These are phyloP conservation scores for Myxozyma geophila DNA, from an alignment of 805 yeast genomes.

Conservation along the genomic window DNA sequence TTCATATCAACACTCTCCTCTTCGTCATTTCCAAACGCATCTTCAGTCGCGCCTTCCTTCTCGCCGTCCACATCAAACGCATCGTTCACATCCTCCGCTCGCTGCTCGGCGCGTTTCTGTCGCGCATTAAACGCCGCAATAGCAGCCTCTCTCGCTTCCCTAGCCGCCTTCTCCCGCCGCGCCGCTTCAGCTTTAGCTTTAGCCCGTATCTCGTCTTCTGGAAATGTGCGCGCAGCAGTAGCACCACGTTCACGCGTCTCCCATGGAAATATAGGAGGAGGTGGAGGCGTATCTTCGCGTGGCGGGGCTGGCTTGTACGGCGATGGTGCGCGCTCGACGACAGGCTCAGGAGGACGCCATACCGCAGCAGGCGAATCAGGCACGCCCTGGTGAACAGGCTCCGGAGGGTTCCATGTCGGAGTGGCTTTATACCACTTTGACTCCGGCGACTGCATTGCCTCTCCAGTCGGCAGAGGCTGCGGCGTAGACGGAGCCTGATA, in stretches of 20 bases:
- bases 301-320: conserved; percentile 4
- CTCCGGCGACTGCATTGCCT: conserved; percentile 5
- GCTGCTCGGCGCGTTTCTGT: not conserved
- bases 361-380: conserved; percentile 13
- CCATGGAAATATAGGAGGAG: conserved; percentile 37
- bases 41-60: conserved; percentile 8
- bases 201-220: conserved; percentile 21
- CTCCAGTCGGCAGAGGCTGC: not conserved
- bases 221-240: conserved; percentile 28
- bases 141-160: conserved; percentile 3
- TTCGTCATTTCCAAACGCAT: conserved; percentile 7
- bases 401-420: conserved; percentile 1
- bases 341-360: conserved; percentile 17
- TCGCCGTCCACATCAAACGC: conserved; percentile 11
- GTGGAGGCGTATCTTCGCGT: conserved; percentile 14
- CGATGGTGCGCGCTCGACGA: conserved; percentile 9
- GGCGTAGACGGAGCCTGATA: not conserved
- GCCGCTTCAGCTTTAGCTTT: conserved; percentile 5
- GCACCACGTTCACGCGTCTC: conserved; percentile 14
- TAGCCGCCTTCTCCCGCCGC: conserved; percentile 1
- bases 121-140: not conserved
- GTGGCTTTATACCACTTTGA: not conserved
- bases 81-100: not conserved
- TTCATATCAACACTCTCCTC: not conserved
- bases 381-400: not conserved